Evolutionary conservation across 1,284 basidiomycete species (phyloP), one percentile per base, ranked within the genome.

Genomic region (Rhizoctonia solani): DNA sequence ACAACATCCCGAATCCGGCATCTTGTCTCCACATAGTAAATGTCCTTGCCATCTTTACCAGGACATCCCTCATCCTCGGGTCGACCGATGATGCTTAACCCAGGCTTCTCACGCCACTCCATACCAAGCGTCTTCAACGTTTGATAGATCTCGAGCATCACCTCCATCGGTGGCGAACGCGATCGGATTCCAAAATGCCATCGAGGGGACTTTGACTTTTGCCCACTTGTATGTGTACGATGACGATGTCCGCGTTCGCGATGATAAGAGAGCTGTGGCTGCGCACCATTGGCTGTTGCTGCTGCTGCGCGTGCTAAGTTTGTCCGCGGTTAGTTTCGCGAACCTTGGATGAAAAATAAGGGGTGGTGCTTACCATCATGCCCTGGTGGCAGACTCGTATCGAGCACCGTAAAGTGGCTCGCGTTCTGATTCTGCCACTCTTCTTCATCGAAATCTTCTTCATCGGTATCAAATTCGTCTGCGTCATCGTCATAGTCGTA

Each of bases 161-260:
- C 96, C 77, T 98, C 96, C 93, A 98, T 97, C 21, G 96, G 96
- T 49, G 95, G 94, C 68, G 90, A 94, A 67, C 95, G 85, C 72
- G 92, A 95, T 39, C 96, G 85, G 49, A 99, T 99, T 4, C 97
- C 96, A 75, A 98, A 99, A 77, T 99, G 97, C 97, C 97, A 99
- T 74, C 89, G 90, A 13, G 89, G 90, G 70, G 78, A 78, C 44
- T 76, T 74, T 30, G 74, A 77, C 32, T 65, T 72, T 70, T 73
- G 66, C 23, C 63, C 59, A 29, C 71, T 52, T 68, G 69, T 5
- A 69, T 52, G 25, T 53, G 58, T 34, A 47, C 27, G 69, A 52
- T 32, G 68, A 56, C 11, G 67, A 19, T 34, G 41, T 25, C 58
- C 54, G 55, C 47, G 52, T 65, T 67, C 23, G 73, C 16, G 78